These are phyloP conservation scores for Kwoniella mangroviensis DNA, from an alignment of 768 basidiomycete genomes.

Conservation along the genomic window DNA sequence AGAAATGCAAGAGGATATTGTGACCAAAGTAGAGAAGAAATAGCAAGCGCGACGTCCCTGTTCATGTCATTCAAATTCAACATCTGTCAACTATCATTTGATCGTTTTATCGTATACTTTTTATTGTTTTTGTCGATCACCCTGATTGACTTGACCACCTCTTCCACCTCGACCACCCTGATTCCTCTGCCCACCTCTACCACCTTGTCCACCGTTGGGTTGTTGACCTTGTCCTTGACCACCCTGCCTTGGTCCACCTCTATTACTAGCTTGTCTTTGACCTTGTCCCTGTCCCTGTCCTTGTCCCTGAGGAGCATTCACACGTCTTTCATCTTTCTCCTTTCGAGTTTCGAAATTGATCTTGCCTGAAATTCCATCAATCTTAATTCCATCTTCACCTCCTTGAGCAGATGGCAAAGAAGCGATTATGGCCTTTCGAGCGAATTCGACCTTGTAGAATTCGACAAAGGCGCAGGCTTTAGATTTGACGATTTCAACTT, in stretches of 20 bases:
- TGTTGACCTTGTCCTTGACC: conserved; percentile 24
- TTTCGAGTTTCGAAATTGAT: conserved; percentile 87
- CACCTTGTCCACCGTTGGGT: conserved; percentile 20
- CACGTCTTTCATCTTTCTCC: conserved; percentile 77
- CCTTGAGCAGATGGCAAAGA: conserved; percentile 71
- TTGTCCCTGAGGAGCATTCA: conserved; percentile 14
- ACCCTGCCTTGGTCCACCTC: conserved; percentile 28
- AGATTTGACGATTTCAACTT: conserved; percentile 30
- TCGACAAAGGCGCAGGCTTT: conserved; percentile 63
- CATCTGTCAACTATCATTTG: background rate
- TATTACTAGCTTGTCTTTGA: conserved; percentile 10
- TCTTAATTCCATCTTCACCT: conserved; percentile 85
- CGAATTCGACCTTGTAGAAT: conserved; percentile 75
- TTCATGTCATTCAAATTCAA: too few relatives aligned
- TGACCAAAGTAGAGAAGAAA: too few relatives aligned
- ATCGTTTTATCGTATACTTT: background rate
- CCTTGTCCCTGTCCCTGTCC: conserved; percentile 18
- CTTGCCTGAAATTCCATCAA: conserved; percentile 64
- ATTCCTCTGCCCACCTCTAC: conserved; percentile 20
- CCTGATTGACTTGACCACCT: conserved; percentile 11
- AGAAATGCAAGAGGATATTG: too few relatives aligned
- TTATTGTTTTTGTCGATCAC: conserved; percentile 9
- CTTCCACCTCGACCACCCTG: conserved; percentile 18
- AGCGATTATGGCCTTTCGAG: conserved; percentile 80
- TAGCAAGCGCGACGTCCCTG: too few relatives aligned